Evolutionary conservation across 768 basidiomycete species (phyloP).

Genomic region (Rhodotorula graminis): DNA sequence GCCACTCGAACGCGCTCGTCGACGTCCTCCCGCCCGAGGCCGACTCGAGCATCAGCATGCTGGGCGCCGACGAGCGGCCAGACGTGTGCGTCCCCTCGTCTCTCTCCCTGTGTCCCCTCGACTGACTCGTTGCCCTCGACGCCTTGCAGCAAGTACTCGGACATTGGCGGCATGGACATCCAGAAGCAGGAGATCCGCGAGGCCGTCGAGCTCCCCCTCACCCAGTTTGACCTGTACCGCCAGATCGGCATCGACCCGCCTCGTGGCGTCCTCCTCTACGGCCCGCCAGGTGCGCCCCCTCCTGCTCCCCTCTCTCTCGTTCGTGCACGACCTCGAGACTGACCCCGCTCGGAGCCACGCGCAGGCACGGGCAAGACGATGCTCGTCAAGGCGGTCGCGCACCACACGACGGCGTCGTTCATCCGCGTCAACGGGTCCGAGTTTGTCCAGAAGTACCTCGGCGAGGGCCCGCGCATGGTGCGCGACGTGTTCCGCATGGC

Average conservation of each 20-base stretch:
- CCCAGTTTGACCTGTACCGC: conserved; percentile 96
- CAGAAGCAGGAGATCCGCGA: conserved; percentile 99
- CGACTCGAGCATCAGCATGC: conserved; percentile 92
- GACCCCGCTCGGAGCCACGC: background rate
- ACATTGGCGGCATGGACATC: conserved; percentile 93
- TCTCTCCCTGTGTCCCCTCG: background rate
- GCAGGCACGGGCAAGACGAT: conserved; percentile 93
- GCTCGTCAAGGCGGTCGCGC: conserved; percentile 98
- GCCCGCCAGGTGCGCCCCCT: conserved; percentile 72
- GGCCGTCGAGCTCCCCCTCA: conserved; percentile 88
- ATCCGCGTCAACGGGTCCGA: conserved; percentile 97
- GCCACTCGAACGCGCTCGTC: conserved; percentile 96
- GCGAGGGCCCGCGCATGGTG: conserved; percentile 99
- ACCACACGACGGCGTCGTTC: conserved; percentile 93
- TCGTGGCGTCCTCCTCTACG: conserved; percentile 90
- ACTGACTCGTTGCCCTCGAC: background rate
- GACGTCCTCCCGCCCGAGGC: conserved; percentile 98
- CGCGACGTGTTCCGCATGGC: conserved; percentile 98
- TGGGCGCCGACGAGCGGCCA: conserved; percentile 88
- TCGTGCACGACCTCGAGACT: background rate
- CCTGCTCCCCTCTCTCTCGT: no score
- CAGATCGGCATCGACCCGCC: conserved; percentile 99
- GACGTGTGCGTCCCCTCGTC: conserved; percentile 56
- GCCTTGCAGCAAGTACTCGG: conserved; percentile 59
- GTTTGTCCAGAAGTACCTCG: conserved; percentile 98